Evolutionary conservation across 1,284 basidiomycete species (phyloP), one percentile per base, ranked within the genome.

Genomic region (Mycosarcoma maydis): DNA sequence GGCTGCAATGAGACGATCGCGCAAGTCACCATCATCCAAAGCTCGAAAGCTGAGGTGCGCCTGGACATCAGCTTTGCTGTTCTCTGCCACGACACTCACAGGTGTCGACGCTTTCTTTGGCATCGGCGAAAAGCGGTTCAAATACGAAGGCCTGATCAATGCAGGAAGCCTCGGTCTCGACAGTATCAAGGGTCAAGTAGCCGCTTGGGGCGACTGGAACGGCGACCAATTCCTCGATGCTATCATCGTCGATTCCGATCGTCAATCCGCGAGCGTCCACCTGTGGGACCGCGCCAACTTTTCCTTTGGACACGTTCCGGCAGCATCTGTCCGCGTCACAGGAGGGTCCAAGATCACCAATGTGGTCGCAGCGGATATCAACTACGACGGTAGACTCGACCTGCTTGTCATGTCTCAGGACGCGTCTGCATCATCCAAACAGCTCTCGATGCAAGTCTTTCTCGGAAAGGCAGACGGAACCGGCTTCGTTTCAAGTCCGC

Each of bases 141-240:
- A 87, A n/a, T 88, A 89, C 49, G 94, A 95, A 75, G 87, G 90
- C 0, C 86, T 98, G 41, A 85, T 96, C 59, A 85, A 88, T 68
- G 90, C 92, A 1, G 94, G 93, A 2, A 83, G 87, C 0, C 85
- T 96, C 73, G 94, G 94, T 1, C 83, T 98, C 17, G 73, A 71
- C 17, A 86, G 86, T 33, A 84, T 85, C n/a, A 67, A 88, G 34
- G 88, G 87, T 20, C 87, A 90, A 53, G 86, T 96, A 24, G 86
- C 92, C 43, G 94, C 94, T 2, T 90, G 94, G 77, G 95, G 92
- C 26, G 95, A 98, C 83, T 94, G 92, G 82, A 89, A 97, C 80
- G 94, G 91, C 5, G 94, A 98, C 82, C 75, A 74, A 23, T 80
- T 93, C 77, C 82, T 92, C 60, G 95, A 98, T 82, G 84, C 94